phyloP scores from a whole-genome alignment of 768 basidiomycete genomes.

The Auricularia sp. region DNA sequence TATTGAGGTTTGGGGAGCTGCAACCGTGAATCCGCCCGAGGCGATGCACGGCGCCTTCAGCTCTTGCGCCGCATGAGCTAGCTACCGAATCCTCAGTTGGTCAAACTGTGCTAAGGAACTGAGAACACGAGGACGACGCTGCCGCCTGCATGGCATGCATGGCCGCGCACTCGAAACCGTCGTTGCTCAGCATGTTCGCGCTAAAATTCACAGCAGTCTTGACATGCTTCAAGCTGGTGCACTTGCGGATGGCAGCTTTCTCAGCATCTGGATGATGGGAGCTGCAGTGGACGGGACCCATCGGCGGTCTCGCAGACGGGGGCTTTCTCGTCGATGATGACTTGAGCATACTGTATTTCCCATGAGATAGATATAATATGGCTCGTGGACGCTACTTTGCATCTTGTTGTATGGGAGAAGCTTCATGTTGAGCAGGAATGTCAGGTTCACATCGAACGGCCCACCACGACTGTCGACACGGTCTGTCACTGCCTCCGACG shows the following conservation, averaged over 20 bases:
- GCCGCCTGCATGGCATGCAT: constrained; percentile 25
- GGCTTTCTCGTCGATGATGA: constrained; percentile 80
- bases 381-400: constrained; percentile 8
- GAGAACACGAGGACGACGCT: constrained; percentile 62
- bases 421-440: constrained; percentile 77
- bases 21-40: constrained; percentile 83
- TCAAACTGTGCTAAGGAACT: not conserved
- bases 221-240: constrained; percentile 77
- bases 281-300: not conserved
- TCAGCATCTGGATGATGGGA: constrained; percentile 26
- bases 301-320: constrained; percentile 88
- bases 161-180: constrained; percentile 86
- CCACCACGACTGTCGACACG: constrained; percentile 13
- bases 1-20: constrained; percentile 50
- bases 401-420: constrained; percentile 47
- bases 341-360: constrained; percentile 54
- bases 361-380: too few relatives aligned
- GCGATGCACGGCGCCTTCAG: constrained; percentile 80
- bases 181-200: constrained; percentile 82
- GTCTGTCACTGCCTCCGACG: too few relatives aligned
- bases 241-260: constrained; percentile 71
- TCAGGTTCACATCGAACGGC: constrained; percentile 80
- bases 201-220: constrained; percentile 68
- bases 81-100: constrained; percentile 29
- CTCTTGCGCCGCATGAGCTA: constrained; percentile 79